Percentiles rank a stretch among this genome's conserved stretches.
Evolutionary conservation across 129 eudicot genomes (phyloP).

Genomic region (Dittrichia graveolens): DNA sequence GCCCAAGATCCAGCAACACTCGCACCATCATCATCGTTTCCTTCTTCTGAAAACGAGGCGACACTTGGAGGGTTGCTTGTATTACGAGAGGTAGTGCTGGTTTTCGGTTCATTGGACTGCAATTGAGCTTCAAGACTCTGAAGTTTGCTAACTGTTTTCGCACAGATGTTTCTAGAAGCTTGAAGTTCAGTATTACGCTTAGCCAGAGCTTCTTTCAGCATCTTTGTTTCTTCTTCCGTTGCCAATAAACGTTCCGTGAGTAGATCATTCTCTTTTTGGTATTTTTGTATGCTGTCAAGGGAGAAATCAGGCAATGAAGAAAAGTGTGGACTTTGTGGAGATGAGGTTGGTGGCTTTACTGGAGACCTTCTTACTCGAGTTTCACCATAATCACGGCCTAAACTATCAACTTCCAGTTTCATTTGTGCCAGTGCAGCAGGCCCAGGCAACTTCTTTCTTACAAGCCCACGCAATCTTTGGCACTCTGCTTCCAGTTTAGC

Average conservation of each 20-base stretch:
- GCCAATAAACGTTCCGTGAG: constrained; percentile 69
- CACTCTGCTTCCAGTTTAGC: constrained; percentile 97
- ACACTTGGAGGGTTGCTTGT: constrained; percentile 72
- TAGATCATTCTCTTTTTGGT: constrained; percentile 74
- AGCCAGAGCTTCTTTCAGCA: constrained; percentile 95
- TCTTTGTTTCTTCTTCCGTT: constrained; percentile 93
- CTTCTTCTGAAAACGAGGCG: constrained; percentile 82
- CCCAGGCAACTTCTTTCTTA: constrained; percentile 93
- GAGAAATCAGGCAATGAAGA: constrained; percentile 65
- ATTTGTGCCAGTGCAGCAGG: constrained; percentile 98
- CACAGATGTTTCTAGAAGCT: constrained; percentile 79
- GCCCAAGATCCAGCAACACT: constrained; percentile 93
- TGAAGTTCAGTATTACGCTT: constrained; percentile 87
- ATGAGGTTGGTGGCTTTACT: constrained; percentile 58
- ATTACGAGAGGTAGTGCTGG: constrained; percentile 42
- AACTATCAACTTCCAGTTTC: constrained; percentile 88
- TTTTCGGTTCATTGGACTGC: constrained; percentile 48
- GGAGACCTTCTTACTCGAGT: constrained; percentile 73
- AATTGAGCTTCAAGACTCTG: constrained; percentile 73
- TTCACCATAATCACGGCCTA: constrained; percentile 91
- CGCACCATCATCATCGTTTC: constrained; percentile 73
- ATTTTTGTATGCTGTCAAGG: constrained; percentile 63
- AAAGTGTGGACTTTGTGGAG: constrained; percentile 51
- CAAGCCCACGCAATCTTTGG: constrained; percentile 93
- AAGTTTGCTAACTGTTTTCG: constrained; percentile 86